phyloP scores from a whole-genome alignment of 176 grass and related monocot genomes.

The Triticum turgidum region DNA sequence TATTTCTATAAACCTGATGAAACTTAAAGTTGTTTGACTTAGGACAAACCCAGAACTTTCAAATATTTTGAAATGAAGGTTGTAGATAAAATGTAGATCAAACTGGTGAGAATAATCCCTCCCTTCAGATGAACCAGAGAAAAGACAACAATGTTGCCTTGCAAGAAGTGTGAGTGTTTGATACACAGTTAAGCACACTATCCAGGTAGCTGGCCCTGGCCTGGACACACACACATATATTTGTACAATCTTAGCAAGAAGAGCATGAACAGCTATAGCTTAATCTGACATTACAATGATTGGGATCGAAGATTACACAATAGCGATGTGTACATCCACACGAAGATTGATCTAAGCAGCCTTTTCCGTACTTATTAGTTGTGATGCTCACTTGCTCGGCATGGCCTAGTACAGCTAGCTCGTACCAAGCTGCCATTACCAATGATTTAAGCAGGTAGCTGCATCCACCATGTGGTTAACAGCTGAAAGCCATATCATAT shows the following conservation, averaged over 20 bases:
- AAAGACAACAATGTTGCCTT: not conserved
- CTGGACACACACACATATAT: not conserved
- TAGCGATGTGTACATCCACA: not conserved
- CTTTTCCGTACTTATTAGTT: conserved; percentile 1
- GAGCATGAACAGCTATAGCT: conserved; percentile 14
- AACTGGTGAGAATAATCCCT: not conserved
- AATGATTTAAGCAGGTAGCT: not conserved
- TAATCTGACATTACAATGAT: conserved; percentile 23
- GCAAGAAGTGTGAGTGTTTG: not conserved
- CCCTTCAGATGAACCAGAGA: not conserved
- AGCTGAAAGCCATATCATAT: not conserved
- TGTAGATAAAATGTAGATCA: too few relatives aligned
- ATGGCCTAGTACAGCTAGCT: not conserved
- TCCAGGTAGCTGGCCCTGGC: not conserved
- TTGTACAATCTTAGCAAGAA: not conserved
- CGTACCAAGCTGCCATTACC: conserved; percentile 19
- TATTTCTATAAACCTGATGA: too few relatives aligned
- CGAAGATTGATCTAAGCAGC: not conserved
- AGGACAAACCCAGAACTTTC: too few relatives aligned
- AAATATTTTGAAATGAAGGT: too few relatives aligned
- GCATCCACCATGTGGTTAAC: not conserved
- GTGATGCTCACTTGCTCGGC: not conserved
- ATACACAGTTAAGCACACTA: not conserved
- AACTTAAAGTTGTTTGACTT: too few relatives aligned
- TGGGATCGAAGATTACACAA: conserved; percentile 6